Base-by-base conservation (phyloP, 768 basidiomycete genomes). In the Steccherinum ochraceum region DNA sequence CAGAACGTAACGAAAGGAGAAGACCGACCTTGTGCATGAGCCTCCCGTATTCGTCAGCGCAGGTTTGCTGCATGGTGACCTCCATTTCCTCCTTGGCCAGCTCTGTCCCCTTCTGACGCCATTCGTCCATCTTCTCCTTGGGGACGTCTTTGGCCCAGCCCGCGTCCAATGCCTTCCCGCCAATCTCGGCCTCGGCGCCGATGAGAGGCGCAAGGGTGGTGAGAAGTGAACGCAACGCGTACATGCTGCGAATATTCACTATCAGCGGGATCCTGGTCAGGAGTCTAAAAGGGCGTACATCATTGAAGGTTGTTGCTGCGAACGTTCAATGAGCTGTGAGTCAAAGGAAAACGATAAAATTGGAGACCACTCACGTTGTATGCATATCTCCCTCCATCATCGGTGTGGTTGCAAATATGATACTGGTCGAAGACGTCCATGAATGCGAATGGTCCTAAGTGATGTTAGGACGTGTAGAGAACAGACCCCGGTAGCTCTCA, bases 391-490 rank as follows among this genome's bases (percentile, higher is more conserved):
- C 87, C 88, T 50, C 73, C 75, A 45, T 79, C 78, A 59, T 96
- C 93, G 1, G 81, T 80, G 64, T 94, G 92, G 58, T 94, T 98
- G 72, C 94, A 97, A 49, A 97, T 85, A 58, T 96, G 94, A 47
- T 72, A 69, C 0, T 80, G 64, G 56, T 95, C 85, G 58, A 87
- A 97, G 3, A 93, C 80, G 62, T 97, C 94, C 93, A 95, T 96
- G 69, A 92, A 94, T 0, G 91, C 89, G 56, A 86, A 96, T 24
- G 93, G 93, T 5, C 90, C 91, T 84, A 35, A 35, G 16, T 35
- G 16, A 35, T 35, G 55, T 24, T 23, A 12, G 12, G 46, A 24
- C 39, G 16, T 20, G 27, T 12, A 40, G 23, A 48, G 50, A 21
- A 50, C 49, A 49, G 44, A 51, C 40, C n/a, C 18, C 4, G 13